Base-by-base conservation (phyloP, 2,329 filamentous ascomycete species). In the Penicillium paneum region DNA sequence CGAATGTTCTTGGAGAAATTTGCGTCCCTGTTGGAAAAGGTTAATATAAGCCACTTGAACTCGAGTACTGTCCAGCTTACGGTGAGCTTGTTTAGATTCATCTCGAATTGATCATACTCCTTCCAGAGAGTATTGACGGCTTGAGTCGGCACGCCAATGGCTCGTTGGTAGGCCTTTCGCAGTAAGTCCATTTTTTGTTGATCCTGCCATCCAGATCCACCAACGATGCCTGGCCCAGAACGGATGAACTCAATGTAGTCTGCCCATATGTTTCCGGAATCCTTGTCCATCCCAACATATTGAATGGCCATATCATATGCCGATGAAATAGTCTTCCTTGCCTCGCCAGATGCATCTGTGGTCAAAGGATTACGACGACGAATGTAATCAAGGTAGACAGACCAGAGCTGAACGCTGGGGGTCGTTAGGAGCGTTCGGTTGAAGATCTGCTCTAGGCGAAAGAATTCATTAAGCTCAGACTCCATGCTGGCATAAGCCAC, bases 111-210 rank as follows among this genome's bases (percentile, higher is more conserved):
- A 71, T 97, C 92, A 68, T 99, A 99, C 68, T 99, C 93, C 71
- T 95, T 96, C 95, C 94, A 99, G 13, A 99, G 77, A 49, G 82
- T 83, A 67, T 93, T 90, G 45, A 96, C 84, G 31, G 88, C 88
- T 51, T 87, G 84, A 59, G 91, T 96, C 5, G 95, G 95, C 36
- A 97, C 84, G 61, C 85, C 87, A 54, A 97, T 90, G 13, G 93
- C 93, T 49, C 88, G 88, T 66, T 97, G 92, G 71, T 97, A 99
- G 0, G 90, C 89, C 71, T 95, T 96, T 56, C 94, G 87, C 48
- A 99, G 76, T 63, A 89, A 81, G 66, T 99, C 94, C 88, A 96
- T 96, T 79, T 99, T 99, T 70, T 97, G 94, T 74, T 93, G 89
- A 69, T 97, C 94, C 73, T 97, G 92, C 95, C 94, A 99, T 55